phyloP scores from a whole-genome alignment of 2,329 filamentous ascomycete species.

The Xylariaceae sp. region DNA sequence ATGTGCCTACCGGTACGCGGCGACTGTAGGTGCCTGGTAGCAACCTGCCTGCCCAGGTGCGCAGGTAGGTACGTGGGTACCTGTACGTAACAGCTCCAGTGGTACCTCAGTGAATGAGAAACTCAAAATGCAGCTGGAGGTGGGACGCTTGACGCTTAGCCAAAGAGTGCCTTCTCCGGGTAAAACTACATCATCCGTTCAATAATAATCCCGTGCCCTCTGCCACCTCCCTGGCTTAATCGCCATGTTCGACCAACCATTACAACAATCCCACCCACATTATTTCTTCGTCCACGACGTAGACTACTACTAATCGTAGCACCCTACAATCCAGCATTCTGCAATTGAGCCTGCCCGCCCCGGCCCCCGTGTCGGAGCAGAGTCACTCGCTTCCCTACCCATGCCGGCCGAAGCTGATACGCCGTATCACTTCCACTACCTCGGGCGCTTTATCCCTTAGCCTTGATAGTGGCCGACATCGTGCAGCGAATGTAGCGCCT shows the following conservation, averaged over 20 bases:
- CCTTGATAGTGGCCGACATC: slow-evolving; percentile 38
- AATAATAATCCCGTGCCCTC: neutral
- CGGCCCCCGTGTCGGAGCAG: slow-evolving; percentile 26
- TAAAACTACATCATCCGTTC: neutral
- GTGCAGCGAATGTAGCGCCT: slow-evolving; percentile 45
- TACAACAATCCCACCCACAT: neutral
- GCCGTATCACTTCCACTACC: slow-evolving; percentile 38
- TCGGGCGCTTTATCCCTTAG: slow-evolving; percentile 42
- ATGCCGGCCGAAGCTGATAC: slow-evolving; percentile 42
- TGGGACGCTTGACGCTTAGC: neutral
- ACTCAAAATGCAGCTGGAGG: neutral
- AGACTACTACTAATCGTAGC: neutral
- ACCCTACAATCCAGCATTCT: neutral
- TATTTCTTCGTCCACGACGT: neutral
- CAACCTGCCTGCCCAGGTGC: no score
- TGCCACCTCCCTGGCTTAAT: neutral
- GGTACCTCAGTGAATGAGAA: neutral
- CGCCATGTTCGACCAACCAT: neutral
- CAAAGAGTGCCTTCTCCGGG: neutral
- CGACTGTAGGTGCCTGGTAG: no score
- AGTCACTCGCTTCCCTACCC: slow-evolving; percentile 30
- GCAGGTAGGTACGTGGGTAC: neutral
- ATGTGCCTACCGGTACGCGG: no score
- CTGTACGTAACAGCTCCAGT: neutral
- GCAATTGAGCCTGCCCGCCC: slow-evolving; percentile 17